Conservation (phyloP, 768 basidiomycete genomes). For the Amanita thiersii region DNA sequence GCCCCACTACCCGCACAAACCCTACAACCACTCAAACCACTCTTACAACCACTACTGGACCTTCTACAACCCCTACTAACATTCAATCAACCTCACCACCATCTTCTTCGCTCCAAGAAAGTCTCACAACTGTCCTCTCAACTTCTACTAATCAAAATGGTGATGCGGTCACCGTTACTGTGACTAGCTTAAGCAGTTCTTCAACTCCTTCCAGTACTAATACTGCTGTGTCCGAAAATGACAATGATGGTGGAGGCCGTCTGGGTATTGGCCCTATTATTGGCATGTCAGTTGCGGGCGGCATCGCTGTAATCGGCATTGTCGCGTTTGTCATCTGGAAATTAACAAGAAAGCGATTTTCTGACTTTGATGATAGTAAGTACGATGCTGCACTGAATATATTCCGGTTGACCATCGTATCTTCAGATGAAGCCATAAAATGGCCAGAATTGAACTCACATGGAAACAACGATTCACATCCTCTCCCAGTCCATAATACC, state of each 20-base stretch:
- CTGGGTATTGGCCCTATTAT: conserved; percentile 67
- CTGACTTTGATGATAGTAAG: conserved; percentile 75
- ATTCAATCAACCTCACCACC: conserved; percentile 13
- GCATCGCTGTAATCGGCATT: conserved; percentile 64
- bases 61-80: conserved; percentile 10
- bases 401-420: not conserved
- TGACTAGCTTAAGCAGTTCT: conserved; percentile 12
- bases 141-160: conserved; percentile 13
- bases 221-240: conserved; percentile 17
- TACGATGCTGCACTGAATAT: conserved; percentile 16
- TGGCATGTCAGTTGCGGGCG: conserved; percentile 76
- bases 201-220: conserved; percentile 16
- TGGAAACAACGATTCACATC: conserved; percentile 38
- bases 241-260: conserved; percentile 27
- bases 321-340: conserved; percentile 81
- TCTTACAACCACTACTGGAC: conserved; percentile 10
- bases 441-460: conserved; percentile 85
- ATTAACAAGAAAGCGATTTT: conserved; percentile 70
- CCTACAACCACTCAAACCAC: conserved; percentile 12
- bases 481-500: conserved; percentile 62
- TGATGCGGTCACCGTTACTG: conserved; percentile 17
- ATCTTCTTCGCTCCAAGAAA: conserved; percentile 6
- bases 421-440: conserved; percentile 73
- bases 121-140: conserved; percentile 7
- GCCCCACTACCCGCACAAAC: conserved; percentile 10